Evolutionary conservation across 495 filamentous ascomycete genomes (phyloP).

Genomic region (Penicillium bovifimosum): DNA sequence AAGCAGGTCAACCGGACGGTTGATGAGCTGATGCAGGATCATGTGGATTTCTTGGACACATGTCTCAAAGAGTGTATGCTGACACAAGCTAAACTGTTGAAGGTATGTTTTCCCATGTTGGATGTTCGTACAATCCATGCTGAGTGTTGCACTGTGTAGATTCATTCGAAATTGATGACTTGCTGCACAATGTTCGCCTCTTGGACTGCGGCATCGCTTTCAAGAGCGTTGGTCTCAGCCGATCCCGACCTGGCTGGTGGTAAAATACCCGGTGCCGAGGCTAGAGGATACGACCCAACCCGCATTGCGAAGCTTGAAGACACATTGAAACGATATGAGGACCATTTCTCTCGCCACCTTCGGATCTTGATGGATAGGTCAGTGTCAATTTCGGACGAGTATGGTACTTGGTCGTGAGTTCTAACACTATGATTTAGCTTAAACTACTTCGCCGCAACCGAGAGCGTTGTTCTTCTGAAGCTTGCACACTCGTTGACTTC

Average conservation of each 20-base stretch:
- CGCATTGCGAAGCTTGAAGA: slow-evolving; percentile 77
- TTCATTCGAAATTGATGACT: slow-evolving; percentile 90
- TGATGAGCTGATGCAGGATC: slow-evolving; percentile 97
- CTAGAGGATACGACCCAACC: slow-evolving; percentile 49
- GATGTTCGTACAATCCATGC: slow-evolving; percentile 12
- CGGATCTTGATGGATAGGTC: slow-evolving; percentile 84
- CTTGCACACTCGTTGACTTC: slow-evolving; percentile 51
- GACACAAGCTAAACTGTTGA: slow-evolving; percentile 86
- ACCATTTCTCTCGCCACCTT: slow-evolving; percentile 84
- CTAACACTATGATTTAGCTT: slow-evolving; percentile 37
- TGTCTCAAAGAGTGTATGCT: slow-evolving; percentile 99
- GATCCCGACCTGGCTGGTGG: slow-evolving; percentile 65
- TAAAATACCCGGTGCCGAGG: slow-evolving; percentile 29
- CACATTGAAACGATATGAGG: slow-evolving; percentile 79
- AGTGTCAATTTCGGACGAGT: background rate
- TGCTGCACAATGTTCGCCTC: slow-evolving; percentile 89
- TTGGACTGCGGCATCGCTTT: slow-evolving; percentile 69
- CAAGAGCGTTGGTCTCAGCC: slow-evolving; percentile 68
- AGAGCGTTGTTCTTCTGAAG: slow-evolving; percentile 88
- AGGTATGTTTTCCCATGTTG: slow-evolving; percentile 50
- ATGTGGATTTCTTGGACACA: slow-evolving; percentile 96
- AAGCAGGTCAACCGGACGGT: slow-evolving; percentile 72
- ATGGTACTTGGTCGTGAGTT: background rate
- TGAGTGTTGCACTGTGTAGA: slow-evolving; percentile 46
- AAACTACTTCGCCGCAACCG: slow-evolving; percentile 95